Percentiles rank a stretch among this genome's conserved stretches.
Evolutionary conservation across 1,284 basidiomycete genomes (phyloP).

Genomic region (Taiwanofungus camphoratus): DNA sequence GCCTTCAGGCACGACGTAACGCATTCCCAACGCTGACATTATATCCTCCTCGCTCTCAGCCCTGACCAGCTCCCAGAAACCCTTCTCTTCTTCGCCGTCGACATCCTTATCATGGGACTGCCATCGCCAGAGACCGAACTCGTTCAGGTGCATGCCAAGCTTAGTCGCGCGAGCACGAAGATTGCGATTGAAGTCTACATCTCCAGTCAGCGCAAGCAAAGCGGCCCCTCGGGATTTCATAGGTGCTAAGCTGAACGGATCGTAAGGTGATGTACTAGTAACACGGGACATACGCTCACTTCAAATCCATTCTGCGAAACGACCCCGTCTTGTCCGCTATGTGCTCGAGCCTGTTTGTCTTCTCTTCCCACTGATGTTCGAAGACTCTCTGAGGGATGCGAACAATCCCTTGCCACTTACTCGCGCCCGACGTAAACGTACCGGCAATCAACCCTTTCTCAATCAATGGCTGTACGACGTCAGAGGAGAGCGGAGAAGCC

Average conservation of each 20-base stretch:
- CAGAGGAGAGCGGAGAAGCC: slow-evolving; percentile 28
- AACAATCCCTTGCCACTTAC: slow-evolving; percentile 44
- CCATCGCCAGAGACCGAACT: slow-evolving; percentile 57
- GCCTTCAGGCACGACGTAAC: slow-evolving; percentile 34
- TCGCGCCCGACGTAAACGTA: slow-evolving; percentile 24
- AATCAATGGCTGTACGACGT: slow-evolving; percentile 34
- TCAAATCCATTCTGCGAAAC: slow-evolving; percentile 36
- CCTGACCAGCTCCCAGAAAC: slow-evolving; percentile 40
- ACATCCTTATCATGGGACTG: slow-evolving; percentile 9
- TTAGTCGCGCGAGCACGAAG: slow-evolving; percentile 36
- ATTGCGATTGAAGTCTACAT: slow-evolving; percentile 37
- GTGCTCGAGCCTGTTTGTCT: slow-evolving; percentile 25
- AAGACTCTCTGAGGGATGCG: slow-evolving; percentile 34
- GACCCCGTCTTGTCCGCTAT: slow-evolving; percentile 31
- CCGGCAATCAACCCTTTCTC: slow-evolving; percentile 38
- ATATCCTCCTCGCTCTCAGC: slow-evolving; percentile 40
- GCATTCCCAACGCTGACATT: slow-evolving; percentile 37
- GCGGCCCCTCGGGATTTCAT: slow-evolving; percentile 43
- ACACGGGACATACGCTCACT: slow-evolving; percentile 30
- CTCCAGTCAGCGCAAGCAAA: slow-evolving; percentile 47
- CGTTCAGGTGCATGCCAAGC: slow-evolving; percentile 43
- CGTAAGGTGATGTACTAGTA: not conserved
- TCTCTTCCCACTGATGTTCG: slow-evolving; percentile 20
- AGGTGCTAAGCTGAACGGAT: slow-evolving; percentile 38
- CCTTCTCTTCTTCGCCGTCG: slow-evolving; percentile 12